phyloP scores from a whole-genome alignment of 2,329 filamentous ascomycete genomes.

The Camillea tinctor region DNA sequence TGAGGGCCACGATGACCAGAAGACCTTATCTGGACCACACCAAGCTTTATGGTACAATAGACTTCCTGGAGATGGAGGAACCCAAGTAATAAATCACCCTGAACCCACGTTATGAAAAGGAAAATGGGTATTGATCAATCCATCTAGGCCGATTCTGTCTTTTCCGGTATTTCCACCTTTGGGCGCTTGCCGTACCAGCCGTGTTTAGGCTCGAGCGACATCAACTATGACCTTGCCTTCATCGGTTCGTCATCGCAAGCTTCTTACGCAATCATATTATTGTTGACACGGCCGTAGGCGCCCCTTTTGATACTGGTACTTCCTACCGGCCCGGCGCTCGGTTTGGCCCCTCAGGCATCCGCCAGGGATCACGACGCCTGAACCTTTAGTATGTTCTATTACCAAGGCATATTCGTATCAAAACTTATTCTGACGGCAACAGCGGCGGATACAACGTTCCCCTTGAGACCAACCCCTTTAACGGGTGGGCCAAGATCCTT shows the following conservation, averaged over 20 bases:
- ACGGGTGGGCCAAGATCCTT: slow-evolving; percentile 74
- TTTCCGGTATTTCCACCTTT: slow-evolving; percentile 85
- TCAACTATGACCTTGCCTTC: slow-evolving; percentile 82
- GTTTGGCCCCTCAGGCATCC: slow-evolving; percentile 81
- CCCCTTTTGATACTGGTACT: slow-evolving; percentile 83
- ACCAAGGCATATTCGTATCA: slow-evolving; percentile 34
- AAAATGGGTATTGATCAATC: not conserved
- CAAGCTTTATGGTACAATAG: slow-evolving; percentile 79
- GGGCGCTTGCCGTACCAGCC: slow-evolving; percentile 75
- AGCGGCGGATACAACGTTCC: slow-evolving; percentile 88
- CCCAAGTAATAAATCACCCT: slow-evolving; percentile 58
- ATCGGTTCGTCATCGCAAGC: slow-evolving; percentile 55
- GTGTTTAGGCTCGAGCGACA: slow-evolving; percentile 67
- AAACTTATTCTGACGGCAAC: slow-evolving; percentile 21
- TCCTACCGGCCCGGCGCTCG: slow-evolving; percentile 81
- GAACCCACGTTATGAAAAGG: not conserved
- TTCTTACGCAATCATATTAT: slow-evolving; percentile 1
- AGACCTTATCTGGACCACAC: slow-evolving; percentile 65
- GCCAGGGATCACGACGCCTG: slow-evolving; percentile 80
- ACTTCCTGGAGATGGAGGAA: slow-evolving; percentile 80
- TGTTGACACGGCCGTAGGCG: slow-evolving; percentile 47
- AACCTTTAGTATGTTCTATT: slow-evolving; percentile 70
- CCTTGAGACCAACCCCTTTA: slow-evolving; percentile 75
- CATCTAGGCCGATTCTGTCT: slow-evolving; percentile 75
- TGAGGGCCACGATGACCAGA: slow-evolving; percentile 56